Evolutionary conservation across 768 basidiomycete genomes (phyloP).

Genomic region (Podaxis sp.): DNA sequence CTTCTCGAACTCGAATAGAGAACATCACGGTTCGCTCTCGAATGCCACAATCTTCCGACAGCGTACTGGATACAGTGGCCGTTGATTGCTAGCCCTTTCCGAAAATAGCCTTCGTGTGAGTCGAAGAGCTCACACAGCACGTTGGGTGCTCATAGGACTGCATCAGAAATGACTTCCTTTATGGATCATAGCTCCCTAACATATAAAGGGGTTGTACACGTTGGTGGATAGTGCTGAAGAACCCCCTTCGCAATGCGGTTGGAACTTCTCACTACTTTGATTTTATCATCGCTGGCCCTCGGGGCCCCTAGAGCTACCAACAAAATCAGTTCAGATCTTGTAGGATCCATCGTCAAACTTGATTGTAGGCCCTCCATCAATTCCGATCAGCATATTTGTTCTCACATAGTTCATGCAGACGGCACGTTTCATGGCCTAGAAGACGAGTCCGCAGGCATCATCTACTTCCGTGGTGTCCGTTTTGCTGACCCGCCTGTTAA

Average conservation of each 20-base stretch:
- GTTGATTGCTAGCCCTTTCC: not conserved
- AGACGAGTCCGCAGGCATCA: slow-evolving; percentile 31
- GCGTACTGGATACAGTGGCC: no score
- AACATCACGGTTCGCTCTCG: no score
- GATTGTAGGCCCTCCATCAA: not conserved
- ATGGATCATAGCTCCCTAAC: not conserved
- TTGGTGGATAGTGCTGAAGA: not conserved
- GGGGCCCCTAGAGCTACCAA: not conserved
- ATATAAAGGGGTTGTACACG: not conserved
- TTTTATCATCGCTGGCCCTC: not conserved
- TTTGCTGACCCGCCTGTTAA: slow-evolving; percentile 45
- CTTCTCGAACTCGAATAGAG: no score
- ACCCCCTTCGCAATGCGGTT: not conserved
- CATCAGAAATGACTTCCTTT: not conserved
- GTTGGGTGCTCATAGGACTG: not conserved
- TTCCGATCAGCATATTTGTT: not conserved
- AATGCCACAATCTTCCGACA: no score
- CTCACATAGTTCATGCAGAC: slow-evolving; percentile 25
- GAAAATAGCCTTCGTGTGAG: not conserved
- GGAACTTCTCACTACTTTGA: not conserved
- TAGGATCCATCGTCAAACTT: not conserved
- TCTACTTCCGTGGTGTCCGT: slow-evolving; percentile 40
- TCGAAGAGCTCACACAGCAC: not conserved
- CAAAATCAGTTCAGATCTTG: not conserved
- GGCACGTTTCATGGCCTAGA: slow-evolving; percentile 35